Evolutionary conservation across 768 basidiomycete species (phyloP).

Genomic region (Tylopilus sp.): DNA sequence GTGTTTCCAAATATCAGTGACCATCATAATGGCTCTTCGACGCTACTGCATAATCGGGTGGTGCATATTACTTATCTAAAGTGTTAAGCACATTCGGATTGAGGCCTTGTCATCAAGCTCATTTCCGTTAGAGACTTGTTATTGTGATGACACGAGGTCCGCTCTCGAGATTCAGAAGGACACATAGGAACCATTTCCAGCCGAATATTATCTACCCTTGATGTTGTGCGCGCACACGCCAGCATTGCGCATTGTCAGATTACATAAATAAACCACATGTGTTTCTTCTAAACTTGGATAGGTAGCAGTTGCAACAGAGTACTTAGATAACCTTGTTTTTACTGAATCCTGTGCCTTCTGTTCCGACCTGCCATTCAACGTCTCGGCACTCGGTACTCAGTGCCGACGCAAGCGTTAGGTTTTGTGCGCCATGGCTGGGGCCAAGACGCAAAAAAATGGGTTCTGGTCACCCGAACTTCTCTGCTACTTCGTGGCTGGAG

Average conservation of each 20-base stretch:
- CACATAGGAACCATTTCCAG: too few species aligned
- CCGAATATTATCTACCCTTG: too few species aligned
- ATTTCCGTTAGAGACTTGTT: neutral
- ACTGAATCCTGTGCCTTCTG: conserved; percentile 12
- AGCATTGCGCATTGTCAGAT: neutral
- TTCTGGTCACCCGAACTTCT: conserved; percentile 30
- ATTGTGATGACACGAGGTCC: neutral
- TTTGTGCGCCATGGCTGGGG: conserved; percentile 21
- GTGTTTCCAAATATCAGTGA: too few species aligned
- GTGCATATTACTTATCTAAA: too few species aligned
- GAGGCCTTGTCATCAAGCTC: neutral
- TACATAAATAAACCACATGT: neutral
- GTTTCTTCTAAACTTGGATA: neutral
- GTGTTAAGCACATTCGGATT: too few species aligned
- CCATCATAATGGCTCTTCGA: too few species aligned
- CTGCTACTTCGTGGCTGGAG: conserved; percentile 56
- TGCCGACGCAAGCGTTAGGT: conserved; percentile 3
- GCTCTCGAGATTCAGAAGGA: neutral
- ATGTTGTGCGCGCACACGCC: too few species aligned
- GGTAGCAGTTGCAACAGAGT: neutral
- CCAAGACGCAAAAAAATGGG: conserved; percentile 26
- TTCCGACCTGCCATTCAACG: neutral
- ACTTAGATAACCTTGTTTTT: neutral
- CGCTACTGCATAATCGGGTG: too few species aligned
- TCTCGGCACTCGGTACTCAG: neutral